These are phyloP conservation scores for Podila horticola DNA, from an alignment of 192 early-diverging fungal genomes.

Conservation along the genomic window DNA sequence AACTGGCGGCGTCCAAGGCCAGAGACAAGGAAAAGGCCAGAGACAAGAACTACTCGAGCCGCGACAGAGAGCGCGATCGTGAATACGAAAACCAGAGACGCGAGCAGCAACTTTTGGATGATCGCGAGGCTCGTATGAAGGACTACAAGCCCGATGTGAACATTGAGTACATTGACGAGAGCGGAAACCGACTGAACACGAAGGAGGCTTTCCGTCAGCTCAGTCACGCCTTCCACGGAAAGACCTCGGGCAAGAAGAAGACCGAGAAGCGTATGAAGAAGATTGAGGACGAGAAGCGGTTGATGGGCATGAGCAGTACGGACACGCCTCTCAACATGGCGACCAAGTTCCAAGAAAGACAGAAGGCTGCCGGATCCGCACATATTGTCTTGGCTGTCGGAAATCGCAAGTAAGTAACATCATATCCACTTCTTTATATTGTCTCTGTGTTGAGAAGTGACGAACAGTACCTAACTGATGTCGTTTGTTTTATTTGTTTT, in stretches of 20 bases:
- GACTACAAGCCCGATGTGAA: conserved; percentile 93
- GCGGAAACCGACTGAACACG: conserved; percentile 78
- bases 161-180: conserved; percentile 92
- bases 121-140: conserved; percentile 85
- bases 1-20: conserved; percentile 77
- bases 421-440: background rate
- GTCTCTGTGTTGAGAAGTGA: background rate
- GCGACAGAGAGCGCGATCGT: conserved; percentile 54
- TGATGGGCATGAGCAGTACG: conserved; percentile 76
- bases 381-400: conserved; percentile 87
- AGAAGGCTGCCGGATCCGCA: conserved; percentile 74
- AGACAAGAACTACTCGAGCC: conserved; percentile 55
- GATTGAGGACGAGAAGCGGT: conserved; percentile 81
- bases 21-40: conserved; percentile 60
- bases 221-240: conserved; percentile 97
- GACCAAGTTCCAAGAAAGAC: conserved; percentile 74
- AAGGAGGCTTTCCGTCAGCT: conserved; percentile 94
- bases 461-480: too few relatives aligned
- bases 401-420: conserved; percentile 66
- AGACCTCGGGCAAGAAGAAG: conserved; percentile 92
- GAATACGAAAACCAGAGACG: conserved; percentile 64
- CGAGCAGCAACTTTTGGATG: conserved; percentile 73
- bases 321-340: conserved; percentile 85
- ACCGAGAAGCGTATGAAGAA: conserved; percentile 89
- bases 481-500: background rate